Base-by-base conservation (phyloP, 73 alveolate genomes). In the Durusdinium trenchii region DNA sequence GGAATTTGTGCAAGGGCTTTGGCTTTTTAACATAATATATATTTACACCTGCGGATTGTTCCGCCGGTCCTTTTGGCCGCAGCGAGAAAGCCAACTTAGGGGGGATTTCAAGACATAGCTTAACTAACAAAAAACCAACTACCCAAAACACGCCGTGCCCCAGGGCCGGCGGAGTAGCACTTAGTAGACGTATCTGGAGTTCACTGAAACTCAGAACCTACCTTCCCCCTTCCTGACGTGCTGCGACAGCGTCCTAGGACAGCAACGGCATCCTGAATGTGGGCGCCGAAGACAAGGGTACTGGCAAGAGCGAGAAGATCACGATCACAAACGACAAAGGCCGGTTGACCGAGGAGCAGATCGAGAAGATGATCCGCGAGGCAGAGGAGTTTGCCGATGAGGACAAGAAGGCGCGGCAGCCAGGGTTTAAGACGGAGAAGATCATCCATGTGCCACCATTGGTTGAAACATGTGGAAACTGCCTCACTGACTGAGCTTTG, bases 261-360 rank as follows among this genome's bases (percentile, higher is more conserved):
- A 99, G 99, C 99, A 99, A 99, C 97, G 99, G 99, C 85, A 99
- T 99, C 98, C 95, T 99, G 99, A 99, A 99, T 97, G 99, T 99
- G 48, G 87, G 99, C 61, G 99, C 99, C 54, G 99, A 99, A 62
- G 99, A 99, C 99, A 99, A 99, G 99, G 99, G 99, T 38, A 99
- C 99, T 32, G 99, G 99, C 93, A 99, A 99, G 87, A 76, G 91
- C 20, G 99, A 99, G 96, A 99, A 99, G 95, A 99, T 99, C 99
- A 99, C 99, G 89, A 99, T 99, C 99, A 99, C 99, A 87, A 99
- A 99, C 99, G 99, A 99, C 92, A 99, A 99, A 99, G 99, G 99
- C 76, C 98, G 98, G 30, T 52, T 71, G 89, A 69, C 98, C 32
- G 89, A 91, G 64, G 78, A 69, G n/a, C 84, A 94, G 99, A 94